Base-by-base conservation (phyloP, 2,329 filamentous ascomycete species). In the Venturia asperata region DNA sequence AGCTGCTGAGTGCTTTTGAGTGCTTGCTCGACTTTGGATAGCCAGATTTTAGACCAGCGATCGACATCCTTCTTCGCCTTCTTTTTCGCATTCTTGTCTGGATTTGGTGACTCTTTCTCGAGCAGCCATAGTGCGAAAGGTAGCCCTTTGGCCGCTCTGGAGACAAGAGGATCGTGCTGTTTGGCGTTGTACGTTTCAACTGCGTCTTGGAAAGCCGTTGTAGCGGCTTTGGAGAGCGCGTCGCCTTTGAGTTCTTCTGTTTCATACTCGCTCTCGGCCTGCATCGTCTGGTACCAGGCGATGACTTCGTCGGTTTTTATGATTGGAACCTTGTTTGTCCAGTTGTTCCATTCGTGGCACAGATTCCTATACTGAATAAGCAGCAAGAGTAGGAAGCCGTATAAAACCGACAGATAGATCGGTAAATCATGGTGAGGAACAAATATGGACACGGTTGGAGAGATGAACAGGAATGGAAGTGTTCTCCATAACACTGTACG, bases 401-500 rank as follows among this genome's bases (percentile, higher is more conserved):
- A 47, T 6, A 63, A 19, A 1, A 63, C 47, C 37, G 37, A 63
- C 7, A 63, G 24, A 39, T 63, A 63, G n/a, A 63, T 55, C 7
- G 34, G n/a, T 24, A 63, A 30, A 49, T 63, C 62, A 27, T 63
- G 37, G 34, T 43, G 3, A 6, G 60, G 37, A 24, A 63, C 24
- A 7, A 47, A 63, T 11, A 24, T 34, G 9, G 62, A 49, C n/a
- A 63, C 7, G 11, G 43, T 30, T n/a, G 62, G 62, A 17, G 62
- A 63, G 19, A 63, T 63, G 62, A 52, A 47, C 24, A 63, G 62
- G 24, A 63, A 39, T 11, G 62, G 62, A 37, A 63, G 34, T 4
- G 42, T 49, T 45, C 42, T 63, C 62, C 42, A 49, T 10, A 63
- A 11, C 15, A 63, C 62, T 3, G 43, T 24, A 37, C 62, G 62